Evolutionary conservation across 1,284 basidiomycete genomes (phyloP).

Genomic region (Limonomyces culmigenus): DNA sequence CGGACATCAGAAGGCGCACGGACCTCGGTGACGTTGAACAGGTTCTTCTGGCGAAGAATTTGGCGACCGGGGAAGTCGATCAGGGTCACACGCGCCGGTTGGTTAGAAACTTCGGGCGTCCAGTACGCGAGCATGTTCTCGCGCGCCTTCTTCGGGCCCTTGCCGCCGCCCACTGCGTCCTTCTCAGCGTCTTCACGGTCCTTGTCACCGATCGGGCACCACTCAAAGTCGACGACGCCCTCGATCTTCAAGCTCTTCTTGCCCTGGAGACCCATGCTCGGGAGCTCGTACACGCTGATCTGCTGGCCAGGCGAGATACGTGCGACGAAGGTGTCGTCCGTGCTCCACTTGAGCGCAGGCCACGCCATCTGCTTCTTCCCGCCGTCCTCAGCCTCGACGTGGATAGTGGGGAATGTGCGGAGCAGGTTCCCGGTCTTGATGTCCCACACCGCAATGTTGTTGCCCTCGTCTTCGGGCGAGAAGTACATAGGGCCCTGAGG

Average conservation of each 20-base stretch:
- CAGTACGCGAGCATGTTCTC: slow-evolving; percentile 97
- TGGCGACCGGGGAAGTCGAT: slow-evolving; percentile 79
- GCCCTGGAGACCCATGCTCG: slow-evolving; percentile 86
- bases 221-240: slow-evolving; percentile 97
- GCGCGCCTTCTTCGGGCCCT: slow-evolving; percentile 29
- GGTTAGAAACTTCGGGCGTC: slow-evolving; percentile 94
- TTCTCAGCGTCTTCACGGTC: slow-evolving; percentile 65
- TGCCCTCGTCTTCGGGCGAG: slow-evolving; percentile 90
- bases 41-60: slow-evolving; percentile 86
- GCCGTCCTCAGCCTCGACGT: slow-evolving; percentile 36
- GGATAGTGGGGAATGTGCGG: slow-evolving; percentile 76
- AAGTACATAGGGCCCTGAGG: slow-evolving; percentile 75
- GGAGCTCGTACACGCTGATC: slow-evolving; percentile 94
- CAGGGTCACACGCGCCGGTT: slow-evolving; percentile 92
- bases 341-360: slow-evolving; percentile 96
- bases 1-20: slow-evolving; percentile 13
- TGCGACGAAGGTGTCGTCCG: slow-evolving; percentile 91
- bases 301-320: slow-evolving; percentile 79
- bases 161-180: slow-evolving; percentile 21
- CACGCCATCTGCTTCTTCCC: slow-evolving; percentile 77
- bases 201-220: slow-evolving; percentile 90
- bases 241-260: slow-evolving; percentile 98
- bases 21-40: slow-evolving; percentile 97
- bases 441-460: slow-evolving; percentile 97
- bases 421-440: slow-evolving; percentile 86